Evolutionary conservation across 1,139 yeast genomes (phyloP).

Genomic region (Pneumocystis sp.): DNA sequence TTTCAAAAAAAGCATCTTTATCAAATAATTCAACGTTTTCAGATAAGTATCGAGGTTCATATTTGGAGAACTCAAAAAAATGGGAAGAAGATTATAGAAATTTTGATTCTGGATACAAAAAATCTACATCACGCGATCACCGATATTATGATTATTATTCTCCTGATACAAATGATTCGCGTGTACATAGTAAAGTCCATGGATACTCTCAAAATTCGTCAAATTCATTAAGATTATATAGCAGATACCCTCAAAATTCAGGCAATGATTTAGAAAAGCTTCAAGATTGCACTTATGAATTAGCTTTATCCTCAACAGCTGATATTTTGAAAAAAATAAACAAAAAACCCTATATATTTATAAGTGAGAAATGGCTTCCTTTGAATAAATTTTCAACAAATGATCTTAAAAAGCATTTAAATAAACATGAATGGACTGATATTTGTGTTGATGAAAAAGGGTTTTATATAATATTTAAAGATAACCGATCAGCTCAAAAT

Average conservation of each 20-base stretch:
- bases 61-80: neutral
- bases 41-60: neutral
- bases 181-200: neutral
- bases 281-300: neutral
- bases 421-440: constrained; percentile 49
- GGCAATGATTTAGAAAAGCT: neutral
- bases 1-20: neutral
- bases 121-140: neutral
- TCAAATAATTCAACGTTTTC: neutral
- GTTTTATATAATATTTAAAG: constrained; percentile 54
- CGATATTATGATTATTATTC: neutral
- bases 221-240: neutral
- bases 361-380: constrained; percentile 41
- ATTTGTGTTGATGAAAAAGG: constrained; percentile 51
- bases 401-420: constrained; percentile 40
- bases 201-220: neutral
- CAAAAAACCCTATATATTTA: constrained; percentile 42
- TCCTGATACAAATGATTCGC: neutral
- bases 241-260: neutral
- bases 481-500: constrained; percentile 45
- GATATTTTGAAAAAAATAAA: constrained; percentile 24
- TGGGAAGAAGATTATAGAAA: neutral
- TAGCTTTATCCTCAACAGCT: neutral
- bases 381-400: constrained; percentile 36
- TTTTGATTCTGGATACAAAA: neutral